Conservation (phyloP, 768 basidiomycete species). For the Xerocomellus dryophilus region DNA sequence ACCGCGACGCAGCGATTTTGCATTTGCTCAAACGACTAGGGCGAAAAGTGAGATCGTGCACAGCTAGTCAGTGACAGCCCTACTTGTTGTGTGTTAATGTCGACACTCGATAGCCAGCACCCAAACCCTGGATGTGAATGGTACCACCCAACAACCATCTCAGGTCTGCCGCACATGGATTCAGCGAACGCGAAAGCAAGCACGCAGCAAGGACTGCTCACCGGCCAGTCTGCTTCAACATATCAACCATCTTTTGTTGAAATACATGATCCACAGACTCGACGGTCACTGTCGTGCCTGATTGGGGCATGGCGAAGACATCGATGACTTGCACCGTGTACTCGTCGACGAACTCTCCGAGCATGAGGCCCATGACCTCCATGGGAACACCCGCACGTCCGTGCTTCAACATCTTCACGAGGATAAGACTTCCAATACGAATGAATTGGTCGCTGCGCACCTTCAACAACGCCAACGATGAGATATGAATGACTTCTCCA, state of each 20-base stretch:
- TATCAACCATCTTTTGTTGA: constrained; percentile 97
- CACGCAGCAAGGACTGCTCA: constrained; percentile 37
- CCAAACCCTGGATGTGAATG: constrained; percentile 99
- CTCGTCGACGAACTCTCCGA: constrained; percentile 98
- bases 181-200: constrained; percentile 2
- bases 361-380: constrained; percentile 99
- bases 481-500: constrained; percentile 95
- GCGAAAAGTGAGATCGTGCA: constrained; percentile 14
- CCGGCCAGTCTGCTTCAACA: constrained; percentile 99
- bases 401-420: constrained; percentile 93
- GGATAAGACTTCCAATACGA: constrained; percentile 1
- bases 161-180: constrained; percentile 54
- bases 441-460: constrained; percentile 38
- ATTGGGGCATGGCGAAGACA: constrained; percentile 99
- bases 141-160: constrained; percentile 99
- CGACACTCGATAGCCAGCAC: constrained; percentile 98
- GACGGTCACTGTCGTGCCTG: constrained; percentile 94
- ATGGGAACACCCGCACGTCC: constrained; percentile 98
- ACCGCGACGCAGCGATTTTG: constrained; percentile 93
- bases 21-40: constrained; percentile 92
- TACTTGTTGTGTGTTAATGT: constrained; percentile 98
- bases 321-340: constrained; percentile 93
- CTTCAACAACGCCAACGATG: constrained; percentile 94
- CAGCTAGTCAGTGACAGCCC: neutral
- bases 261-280: constrained; percentile 99